Evolutionary conservation across 805 yeast species (phyloP).

Genomic region (Pichia paraexigua): DNA sequence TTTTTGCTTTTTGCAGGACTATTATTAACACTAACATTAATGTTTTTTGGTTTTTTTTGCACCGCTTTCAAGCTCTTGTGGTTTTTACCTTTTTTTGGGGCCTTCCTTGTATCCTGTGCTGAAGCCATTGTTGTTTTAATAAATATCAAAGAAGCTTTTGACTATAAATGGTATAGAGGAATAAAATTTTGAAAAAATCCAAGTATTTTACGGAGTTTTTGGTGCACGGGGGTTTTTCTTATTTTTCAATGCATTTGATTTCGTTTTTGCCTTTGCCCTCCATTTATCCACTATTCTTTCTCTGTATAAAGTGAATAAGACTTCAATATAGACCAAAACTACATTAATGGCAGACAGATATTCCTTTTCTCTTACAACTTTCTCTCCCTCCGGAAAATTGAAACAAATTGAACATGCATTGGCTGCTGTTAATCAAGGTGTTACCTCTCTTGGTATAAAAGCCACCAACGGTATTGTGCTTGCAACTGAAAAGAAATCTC

Average conservation of each 20-base stretch:
- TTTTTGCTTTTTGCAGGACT: background rate
- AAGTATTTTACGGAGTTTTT: background rate
- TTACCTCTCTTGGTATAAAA: conserved; percentile 86
- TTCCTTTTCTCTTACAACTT: conserved; percentile 93
- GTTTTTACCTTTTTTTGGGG: conserved; percentile 5
- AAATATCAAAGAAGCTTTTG: background rate
- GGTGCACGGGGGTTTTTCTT: background rate
- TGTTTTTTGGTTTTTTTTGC: background rate
- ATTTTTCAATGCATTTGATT: background rate
- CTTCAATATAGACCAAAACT: background rate
- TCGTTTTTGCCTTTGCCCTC: background rate
- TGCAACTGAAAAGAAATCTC: conserved; percentile 91
- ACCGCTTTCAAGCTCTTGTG: background rate
- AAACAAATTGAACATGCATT: conserved; percentile 97
- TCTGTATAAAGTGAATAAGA: background rate
- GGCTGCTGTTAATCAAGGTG: conserved; percentile 97
- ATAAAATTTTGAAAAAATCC: background rate
- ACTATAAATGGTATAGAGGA: no score
- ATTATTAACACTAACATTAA: background rate
- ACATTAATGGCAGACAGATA: conserved; percentile 88
- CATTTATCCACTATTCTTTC: background rate
- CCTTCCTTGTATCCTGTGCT: background rate
- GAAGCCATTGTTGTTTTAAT: background rate
- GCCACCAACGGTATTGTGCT: conserved; percentile 94
- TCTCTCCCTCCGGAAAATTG: conserved; percentile 96